A percentile compares a stretch with the other conserved stretches of the same genome.
These are phyloP conservation scores for Bryoerythrophyllum caledonicum DNA, from an alignment of 225 moss, liverwort and hornwort genomes.

Conservation along the genomic window DNA sequence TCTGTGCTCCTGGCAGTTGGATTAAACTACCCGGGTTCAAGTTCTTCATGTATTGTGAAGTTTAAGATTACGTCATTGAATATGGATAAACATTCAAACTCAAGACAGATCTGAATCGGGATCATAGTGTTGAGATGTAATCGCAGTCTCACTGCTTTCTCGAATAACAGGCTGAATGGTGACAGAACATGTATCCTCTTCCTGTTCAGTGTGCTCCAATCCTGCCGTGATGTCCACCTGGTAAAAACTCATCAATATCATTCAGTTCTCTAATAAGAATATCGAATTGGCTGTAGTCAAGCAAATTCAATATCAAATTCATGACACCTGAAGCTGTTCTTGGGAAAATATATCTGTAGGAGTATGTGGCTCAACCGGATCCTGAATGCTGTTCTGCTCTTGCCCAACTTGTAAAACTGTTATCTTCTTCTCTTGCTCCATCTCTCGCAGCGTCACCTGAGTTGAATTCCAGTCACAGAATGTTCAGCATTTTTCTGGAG, in stretches of 20 bases:
- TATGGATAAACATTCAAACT: not conserved
- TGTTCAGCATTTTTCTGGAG: accelerated
- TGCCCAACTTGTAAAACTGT: not conserved
- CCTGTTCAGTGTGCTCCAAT: conserved; percentile 5
- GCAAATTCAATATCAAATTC: not conserved
- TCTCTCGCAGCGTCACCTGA: conserved; percentile 16
- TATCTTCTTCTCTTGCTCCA: conserved; percentile 11
- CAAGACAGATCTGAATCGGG: not conserved
- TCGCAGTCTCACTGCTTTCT: not conserved
- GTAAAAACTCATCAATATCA: accelerated
- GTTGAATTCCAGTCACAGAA: not conserved
- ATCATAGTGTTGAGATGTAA: not conserved
- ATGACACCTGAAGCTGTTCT: conserved; percentile 27
- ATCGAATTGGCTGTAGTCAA: not conserved
- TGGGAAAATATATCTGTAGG: not conserved
- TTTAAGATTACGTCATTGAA: not conserved
- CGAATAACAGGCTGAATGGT: not conserved
- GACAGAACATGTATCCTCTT: not conserved
- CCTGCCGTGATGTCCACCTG: conserved; percentile 19
- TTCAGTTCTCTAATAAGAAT: not conserved
- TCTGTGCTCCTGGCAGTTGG: not conserved
- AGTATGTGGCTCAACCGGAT: not conserved
- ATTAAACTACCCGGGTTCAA: accelerated
- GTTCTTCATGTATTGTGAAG: accelerated
- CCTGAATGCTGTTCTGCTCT: not conserved